A percentile compares a stretch with the other conserved stretches of the same genome.
Evolutionary conservation across 805 yeast species (phyloP).

Genomic region (Kodamaea nitidulidarum): DNA sequence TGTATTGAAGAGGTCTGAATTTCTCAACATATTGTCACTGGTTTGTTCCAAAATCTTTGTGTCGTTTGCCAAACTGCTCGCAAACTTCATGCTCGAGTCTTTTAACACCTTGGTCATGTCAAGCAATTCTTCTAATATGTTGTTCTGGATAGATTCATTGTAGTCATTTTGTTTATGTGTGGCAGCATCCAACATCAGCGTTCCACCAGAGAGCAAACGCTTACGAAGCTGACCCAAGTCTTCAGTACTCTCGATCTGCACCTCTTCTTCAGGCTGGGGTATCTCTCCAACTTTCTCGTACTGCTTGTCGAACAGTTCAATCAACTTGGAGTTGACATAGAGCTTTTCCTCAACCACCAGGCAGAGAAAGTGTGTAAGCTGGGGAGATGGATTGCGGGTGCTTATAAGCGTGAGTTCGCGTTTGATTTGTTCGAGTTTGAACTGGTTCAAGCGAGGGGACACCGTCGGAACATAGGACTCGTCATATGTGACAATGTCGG

Average conservation of each 20-base stretch:
- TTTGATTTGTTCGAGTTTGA: constrained; percentile 18
- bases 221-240: constrained; percentile 21
- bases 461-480: constrained; percentile 1
- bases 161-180: constrained; percentile 23
- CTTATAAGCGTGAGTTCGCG: constrained; percentile 14
- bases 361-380: constrained; percentile 16
- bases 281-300: constrained; percentile 1
- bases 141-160: constrained; percentile 46
- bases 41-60: constrained; percentile 30
- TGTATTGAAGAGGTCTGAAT: constrained; percentile 25
- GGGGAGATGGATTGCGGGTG: constrained; percentile 9
- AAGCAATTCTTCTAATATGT: constrained; percentile 44
- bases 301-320: constrained; percentile 10
- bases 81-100: constrained; percentile 36
- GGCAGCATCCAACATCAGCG: constrained; percentile 11
- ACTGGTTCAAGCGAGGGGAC: constrained; percentile 21
- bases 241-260: constrained; percentile 12
- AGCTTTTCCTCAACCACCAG: constrained; percentile 18
- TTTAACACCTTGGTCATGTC: constrained; percentile 47
- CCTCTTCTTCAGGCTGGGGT: constrained; percentile 5
- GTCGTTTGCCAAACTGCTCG: constrained; percentile 25
- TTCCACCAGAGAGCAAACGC: constrained; percentile 24
- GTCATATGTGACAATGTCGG: constrained; percentile 7
- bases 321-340: constrained; percentile 17
- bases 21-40: constrained; percentile 30